Evolutionary conservation across 1,284 basidiomycete genomes (phyloP), one percentile per base, ranked within the genome.

Genomic region (Apiotrichum sp.): DNA sequence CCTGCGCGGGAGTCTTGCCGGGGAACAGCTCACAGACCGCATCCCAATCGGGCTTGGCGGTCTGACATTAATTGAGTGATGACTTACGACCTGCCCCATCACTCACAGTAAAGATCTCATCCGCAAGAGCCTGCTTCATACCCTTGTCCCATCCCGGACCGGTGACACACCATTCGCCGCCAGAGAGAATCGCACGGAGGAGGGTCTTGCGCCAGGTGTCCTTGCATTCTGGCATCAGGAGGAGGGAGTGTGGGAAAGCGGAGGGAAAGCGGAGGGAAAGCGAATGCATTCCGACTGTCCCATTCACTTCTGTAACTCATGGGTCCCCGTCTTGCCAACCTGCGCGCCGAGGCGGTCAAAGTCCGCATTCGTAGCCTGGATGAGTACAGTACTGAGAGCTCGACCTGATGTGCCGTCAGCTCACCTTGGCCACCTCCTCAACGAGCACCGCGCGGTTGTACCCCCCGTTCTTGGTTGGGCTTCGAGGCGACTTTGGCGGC

Each of bases 201-300:
- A 72, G 47, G 7, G 58, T 63, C 62, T 72, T 68, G 40, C 69
- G 63, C 67, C 67, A 72, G 8, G 58, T 57, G 50, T 72, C 70
- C 52, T 65, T 62, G 55, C 62, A 64, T 53, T 69, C 13, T 22
- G 9, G 9, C 6, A 6, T n/a, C 22, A 22, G 22, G 22, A 22
- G 22, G 22, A 38, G 7, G 42, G 22, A 42, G 11, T 50, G 31
- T 34, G 40, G 32, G 49, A 42, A 29, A 4, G n/a, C 13, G 43
- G 9, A 22, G n/a, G 8, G 41, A n/a, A n/a, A n/a, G n/a, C n/a
- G n/a, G n/a, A 6, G 13, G 36, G 8, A 38, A 38, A 7, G 36
- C 13, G 8, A 38, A 13, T 13, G 36, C 36, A 8, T 38, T 8
- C 7, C 36, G 13, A 38, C 36, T 8, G 36, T 38, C 7, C 36